Evolutionary conservation across 495 filamentous ascomycete genomes (phyloP).

Genomic region (Xylaria bambusicola): DNA sequence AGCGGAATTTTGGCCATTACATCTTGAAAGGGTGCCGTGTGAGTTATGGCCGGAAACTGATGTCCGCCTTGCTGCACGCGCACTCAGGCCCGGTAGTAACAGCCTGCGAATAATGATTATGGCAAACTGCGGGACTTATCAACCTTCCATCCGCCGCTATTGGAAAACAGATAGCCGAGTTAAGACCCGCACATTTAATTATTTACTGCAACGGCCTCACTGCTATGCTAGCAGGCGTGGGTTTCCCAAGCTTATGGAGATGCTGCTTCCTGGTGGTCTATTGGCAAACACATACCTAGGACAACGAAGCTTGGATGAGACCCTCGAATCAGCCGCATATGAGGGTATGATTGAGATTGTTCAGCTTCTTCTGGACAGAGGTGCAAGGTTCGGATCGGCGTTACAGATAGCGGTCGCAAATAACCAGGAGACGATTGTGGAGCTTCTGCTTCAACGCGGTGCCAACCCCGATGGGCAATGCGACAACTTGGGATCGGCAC

Average conservation of each 20-base stretch:
- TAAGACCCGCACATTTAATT: too few species aligned
- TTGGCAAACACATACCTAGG: neutral
- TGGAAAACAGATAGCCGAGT: too few species aligned
- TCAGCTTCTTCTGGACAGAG: slow-evolving; percentile 27
- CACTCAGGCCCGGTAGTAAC: neutral
- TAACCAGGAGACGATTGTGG: slow-evolving; percentile 19
- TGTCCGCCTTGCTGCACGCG: neutral
- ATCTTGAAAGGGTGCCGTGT: slow-evolving; percentile 15
- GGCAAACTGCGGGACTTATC: neutral
- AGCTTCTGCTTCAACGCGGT: neutral
- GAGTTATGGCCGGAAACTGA: neutral
- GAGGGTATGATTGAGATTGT: slow-evolving; percentile 18
- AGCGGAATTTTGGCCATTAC: neutral
- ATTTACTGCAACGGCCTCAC: slow-evolving; percentile 6
- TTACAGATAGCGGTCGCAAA: slow-evolving; percentile 10
- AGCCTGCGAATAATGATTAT: neutral
- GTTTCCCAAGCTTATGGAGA: slow-evolving; percentile 7
- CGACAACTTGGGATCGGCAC: neutral
- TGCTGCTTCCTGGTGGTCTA: slow-evolving; percentile 7
- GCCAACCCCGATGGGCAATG: neutral
- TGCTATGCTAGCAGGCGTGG: slow-evolving; percentile 16
- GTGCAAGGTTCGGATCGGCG: slow-evolving; percentile 16
- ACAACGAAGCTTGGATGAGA: slow-evolving; percentile 20
- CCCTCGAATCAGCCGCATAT: slow-evolving; percentile 28
- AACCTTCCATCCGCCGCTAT: too few species aligned